Evolutionary conservation across 2,329 filamentous ascomycete genomes (phyloP), one percentile per base, ranked within the genome.

Genomic region (Neodidymelliopsis sp.): DNA sequence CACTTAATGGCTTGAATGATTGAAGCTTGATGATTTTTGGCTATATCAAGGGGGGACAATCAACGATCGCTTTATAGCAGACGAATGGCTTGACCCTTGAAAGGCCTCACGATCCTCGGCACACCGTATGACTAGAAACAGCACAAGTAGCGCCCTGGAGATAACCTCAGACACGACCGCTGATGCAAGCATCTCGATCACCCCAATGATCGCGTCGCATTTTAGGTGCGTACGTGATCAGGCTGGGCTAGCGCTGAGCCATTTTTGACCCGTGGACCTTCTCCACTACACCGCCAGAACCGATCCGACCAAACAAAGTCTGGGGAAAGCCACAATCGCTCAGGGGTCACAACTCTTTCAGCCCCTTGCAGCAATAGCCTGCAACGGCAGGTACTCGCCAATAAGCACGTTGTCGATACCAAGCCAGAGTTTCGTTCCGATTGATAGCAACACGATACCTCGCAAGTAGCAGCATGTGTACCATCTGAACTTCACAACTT

Each of bases 101-200:
- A 40, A 44, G 40, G 20, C 39, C 29, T 56, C 46, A 60, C 57
- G 50, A 62, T 62, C 49, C 48, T 49, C 47, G 56, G 57, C 39
- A 62, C 67, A 68, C 67, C 68, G 65, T 67, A 65, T 58, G 54
- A 62, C 53, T 49, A 53, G 59, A 57, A 59, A 62, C 60, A 62
- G 47, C 56, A 57, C 63, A 54, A 65, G 65, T 61, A 49, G 60
- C 54, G 53, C 56, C 38, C 54, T 56, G 59, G 59, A 57, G 59
- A 63, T 59, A 63, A 59, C 44, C 59, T 59, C 55, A 60, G 54
- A 61, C 61, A 55, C 49, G 57, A 56, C 51, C 49, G 53, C 56
- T 54, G 62, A 65, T 61, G 60, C 61, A 59, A 66, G 56, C 62
- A 70, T 69, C 64, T 56, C 65, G 60, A 71, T 70, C 59, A 56